A percentile compares a stretch with the other conserved stretches of the same genome.
phyloP scores from a whole-genome alignment of 2,329 filamentous ascomycete species.

The Epichloe brachyelytri region DNA sequence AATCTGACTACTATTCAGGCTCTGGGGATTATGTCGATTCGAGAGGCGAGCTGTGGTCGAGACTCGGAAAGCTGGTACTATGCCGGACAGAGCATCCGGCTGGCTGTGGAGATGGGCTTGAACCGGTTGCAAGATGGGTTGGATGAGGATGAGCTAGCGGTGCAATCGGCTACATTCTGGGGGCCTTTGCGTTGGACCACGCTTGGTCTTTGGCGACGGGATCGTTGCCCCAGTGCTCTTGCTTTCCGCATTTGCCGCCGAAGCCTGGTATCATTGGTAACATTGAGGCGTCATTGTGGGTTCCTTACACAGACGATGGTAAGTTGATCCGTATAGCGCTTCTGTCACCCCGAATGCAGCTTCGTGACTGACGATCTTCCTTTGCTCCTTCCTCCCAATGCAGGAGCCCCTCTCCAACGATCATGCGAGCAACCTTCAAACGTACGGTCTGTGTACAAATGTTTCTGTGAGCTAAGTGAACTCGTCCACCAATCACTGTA shows the following conservation, averaged over 20 bases:
- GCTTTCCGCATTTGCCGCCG: conserved; percentile 40
- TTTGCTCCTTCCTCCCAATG: not conserved
- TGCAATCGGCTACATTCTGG: conserved; percentile 48
- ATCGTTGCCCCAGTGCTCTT: conserved; percentile 46
- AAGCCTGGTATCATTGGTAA: conserved; percentile 48
- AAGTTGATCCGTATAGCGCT: conserved; percentile 10
- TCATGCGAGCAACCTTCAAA: conserved; percentile 52
- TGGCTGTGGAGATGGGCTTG: conserved; percentile 60
- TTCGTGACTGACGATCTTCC: not conserved
- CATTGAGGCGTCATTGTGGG: conserved; percentile 46
- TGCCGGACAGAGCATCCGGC: conserved; percentile 56
- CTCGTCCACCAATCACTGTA: conserved; percentile 60
- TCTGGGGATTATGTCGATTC: conserved; percentile 61
- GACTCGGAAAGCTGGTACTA: conserved; percentile 64
- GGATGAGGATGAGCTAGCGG: conserved; percentile 43
- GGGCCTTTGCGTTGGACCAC: conserved; percentile 51
- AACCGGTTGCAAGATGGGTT: conserved; percentile 39
- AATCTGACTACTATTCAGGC: conserved; percentile 61
- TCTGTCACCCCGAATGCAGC: not conserved
- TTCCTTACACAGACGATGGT: conserved; percentile 47
- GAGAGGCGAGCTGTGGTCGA: conserved; percentile 59
- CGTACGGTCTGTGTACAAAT: conserved; percentile 53
- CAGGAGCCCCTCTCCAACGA: conserved; percentile 39
- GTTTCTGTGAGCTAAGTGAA: conserved; percentile 60
- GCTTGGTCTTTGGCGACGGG: conserved; percentile 55